Percentiles rank a stretch among this genome's conserved stretches.
Conservation (phyloP, 805 yeast genomes). For the Jamesozyma lodderae region DNA sequence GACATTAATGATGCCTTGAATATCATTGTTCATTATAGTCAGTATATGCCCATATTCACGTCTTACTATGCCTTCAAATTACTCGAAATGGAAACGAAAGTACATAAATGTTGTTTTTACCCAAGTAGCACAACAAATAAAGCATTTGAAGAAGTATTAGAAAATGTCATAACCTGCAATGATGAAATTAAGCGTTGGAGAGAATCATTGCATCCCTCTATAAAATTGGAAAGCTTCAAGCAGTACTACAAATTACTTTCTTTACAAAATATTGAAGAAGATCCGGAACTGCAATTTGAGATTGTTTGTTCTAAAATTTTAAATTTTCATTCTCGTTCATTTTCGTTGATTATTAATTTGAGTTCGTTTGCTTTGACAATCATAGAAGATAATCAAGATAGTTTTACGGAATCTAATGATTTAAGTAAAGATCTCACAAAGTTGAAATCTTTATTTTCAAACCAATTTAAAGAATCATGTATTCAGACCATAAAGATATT, state of each 20-base stretch:
- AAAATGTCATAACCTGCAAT: constrained; percentile 5
- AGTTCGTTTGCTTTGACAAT: constrained; percentile 10
- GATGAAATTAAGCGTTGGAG: constrained; percentile 9
- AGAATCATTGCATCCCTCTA: constrained; percentile 7
- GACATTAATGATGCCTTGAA: constrained; percentile 6
- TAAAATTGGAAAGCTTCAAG: constrained; percentile 9
- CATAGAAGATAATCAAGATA: constrained; percentile 11
- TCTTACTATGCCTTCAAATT: constrained; percentile 8
- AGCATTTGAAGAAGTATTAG: constrained; percentile 11
- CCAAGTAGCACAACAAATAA: constrained; percentile 3
- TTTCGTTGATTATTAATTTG: constrained; percentile 6
- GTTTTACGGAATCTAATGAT: background rate
- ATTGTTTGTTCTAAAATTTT: constrained; percentile 7
- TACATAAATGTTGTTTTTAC: constrained; percentile 6
- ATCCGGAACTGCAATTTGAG: constrained; percentile 6
- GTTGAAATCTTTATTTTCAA: constrained; percentile 2
- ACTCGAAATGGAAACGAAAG: constrained; percentile 6
- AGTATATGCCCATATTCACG: constrained; percentile 4
- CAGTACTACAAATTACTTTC: constrained; percentile 7
- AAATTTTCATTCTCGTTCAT: constrained; percentile 8
- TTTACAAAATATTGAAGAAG: constrained; percentile 2
- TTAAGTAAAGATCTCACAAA: background rate
- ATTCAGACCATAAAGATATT: constrained; percentile 16
- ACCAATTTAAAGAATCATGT: constrained; percentile 4
- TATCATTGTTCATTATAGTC: constrained; percentile 2